Evolutionary conservation across 2,329 filamentous ascomycete genomes (phyloP), one percentile per base, ranked within the genome.

Genomic region (Aspergillus tubingensis): DNA sequence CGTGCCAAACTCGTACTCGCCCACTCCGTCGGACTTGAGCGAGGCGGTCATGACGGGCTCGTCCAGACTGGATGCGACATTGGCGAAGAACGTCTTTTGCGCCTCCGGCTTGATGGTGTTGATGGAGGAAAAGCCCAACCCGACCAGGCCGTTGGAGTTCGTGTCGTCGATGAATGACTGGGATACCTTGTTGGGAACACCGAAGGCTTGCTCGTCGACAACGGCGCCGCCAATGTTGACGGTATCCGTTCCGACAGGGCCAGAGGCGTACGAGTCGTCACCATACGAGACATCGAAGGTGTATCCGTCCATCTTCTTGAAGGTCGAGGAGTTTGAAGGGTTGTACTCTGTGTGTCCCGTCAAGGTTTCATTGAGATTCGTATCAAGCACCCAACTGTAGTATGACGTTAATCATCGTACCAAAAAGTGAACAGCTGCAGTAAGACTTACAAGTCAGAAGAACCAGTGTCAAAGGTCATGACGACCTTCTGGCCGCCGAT

Each of bases 391-490:
- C 89, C 88, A 92, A 57, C 84, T 86, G 66, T 39, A 25, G 48
- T 17, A 4, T 8, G 17, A 30, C 8, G 25, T 27, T 11, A 36
- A 30, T 21, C 30, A 50, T 8, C 17, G 2, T 30, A n/a, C 19
- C 44, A 57, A 15, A 54, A 23, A 53, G 55, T 39, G 2, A 13
- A 21, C 15, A n/a, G 5, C n/a, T 15, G n/a, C 19, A 55, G 39
- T 15, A 19, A 13, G 0, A 73, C 83, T 71, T 81, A 86, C 79
- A 91, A 81, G 74, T 91, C 89, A 11, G 89, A 85, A 2, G 88
- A 91, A 59, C 89, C 89, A n/a, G 88, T 89, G 75, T 92, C 89
- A 70, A 92, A 90, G 72, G 91, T 86, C 72, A 92, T 77, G 69
- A 87, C 85, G 59, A 92, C 69, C 4, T 81, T 83, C 76, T 91